Evolutionary conservation across 345 rosid genomes (phyloP).

Genomic region (Anastatica hierochuntica): DNA sequence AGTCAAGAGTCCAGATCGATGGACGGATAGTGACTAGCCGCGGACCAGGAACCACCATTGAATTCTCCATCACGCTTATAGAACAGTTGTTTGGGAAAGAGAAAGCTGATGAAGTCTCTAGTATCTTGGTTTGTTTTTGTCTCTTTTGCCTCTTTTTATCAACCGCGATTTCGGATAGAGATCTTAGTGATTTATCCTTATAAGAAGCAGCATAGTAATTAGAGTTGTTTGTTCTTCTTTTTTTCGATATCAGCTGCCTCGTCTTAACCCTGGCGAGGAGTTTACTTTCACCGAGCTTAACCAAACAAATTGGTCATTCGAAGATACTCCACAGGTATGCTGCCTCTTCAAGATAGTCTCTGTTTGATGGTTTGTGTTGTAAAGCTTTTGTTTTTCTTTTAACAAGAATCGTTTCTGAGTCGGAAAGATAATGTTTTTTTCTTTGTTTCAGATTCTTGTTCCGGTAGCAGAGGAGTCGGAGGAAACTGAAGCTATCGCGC

Average conservation of each 20-base stretch:
- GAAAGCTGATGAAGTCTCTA: constrained; percentile 59
- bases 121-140: constrained; percentile 50
- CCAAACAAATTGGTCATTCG: constrained; percentile 57
- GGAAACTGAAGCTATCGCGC: constrained; percentile 82
- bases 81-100: constrained; percentile 75
- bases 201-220: too few species aligned
- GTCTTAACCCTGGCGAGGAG: constrained; percentile 69
- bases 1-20: constrained; percentile 80
- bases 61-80: constrained; percentile 60
- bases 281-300: constrained; percentile 60
- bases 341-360: not conserved
- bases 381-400: not conserved
- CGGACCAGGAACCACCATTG: constrained; percentile 88
- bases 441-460: constrained; percentile 68
- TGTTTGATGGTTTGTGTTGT: not conserved
- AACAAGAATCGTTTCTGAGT: not conserved
- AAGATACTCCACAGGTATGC: constrained; percentile 51
- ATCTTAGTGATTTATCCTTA: not conserved
- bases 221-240: not conserved
- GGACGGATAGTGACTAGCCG: constrained; percentile 70
- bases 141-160: not conserved
- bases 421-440: too few species aligned
- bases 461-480: constrained; percentile 81
- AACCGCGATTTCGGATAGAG: not conserved
- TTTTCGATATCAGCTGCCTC: constrained; percentile 48